Evolutionary conservation across 257 asterid genomes (phyloP).

Genomic region (Fraxinus excelsior): DNA sequence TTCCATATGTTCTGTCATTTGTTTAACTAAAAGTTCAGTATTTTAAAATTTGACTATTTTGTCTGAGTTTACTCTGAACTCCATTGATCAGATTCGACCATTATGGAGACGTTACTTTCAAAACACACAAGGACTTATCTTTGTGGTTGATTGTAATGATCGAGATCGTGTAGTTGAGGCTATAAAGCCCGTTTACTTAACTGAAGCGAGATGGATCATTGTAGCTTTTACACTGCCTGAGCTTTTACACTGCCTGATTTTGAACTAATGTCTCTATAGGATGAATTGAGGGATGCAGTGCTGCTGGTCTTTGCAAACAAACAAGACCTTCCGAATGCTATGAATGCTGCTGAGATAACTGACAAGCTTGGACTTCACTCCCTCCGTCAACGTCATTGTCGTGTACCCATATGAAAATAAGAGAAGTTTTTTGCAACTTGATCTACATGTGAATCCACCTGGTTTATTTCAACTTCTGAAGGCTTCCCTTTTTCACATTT

Average conservation of each 20-base stretch:
- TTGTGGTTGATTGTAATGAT: constrained; percentile 23
- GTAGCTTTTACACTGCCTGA: background rate
- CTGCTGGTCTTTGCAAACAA: constrained; percentile 55
- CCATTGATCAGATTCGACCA: constrained; percentile 16
- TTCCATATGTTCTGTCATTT: too few species aligned
- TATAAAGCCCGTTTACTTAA: background rate
- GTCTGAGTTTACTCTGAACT: constrained; percentile 4
- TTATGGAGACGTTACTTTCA: constrained; percentile 20
- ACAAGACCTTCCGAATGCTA: constrained; percentile 62
- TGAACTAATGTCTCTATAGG: constrained; percentile 28
- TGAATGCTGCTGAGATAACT: constrained; percentile 61
- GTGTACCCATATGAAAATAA: background rate
- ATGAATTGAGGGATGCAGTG: constrained; percentile 60
- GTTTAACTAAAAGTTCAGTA: background rate
- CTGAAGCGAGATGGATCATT: background rate
- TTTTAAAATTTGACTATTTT: background rate
- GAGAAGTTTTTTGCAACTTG: background rate
- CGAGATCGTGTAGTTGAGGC: constrained; percentile 5
- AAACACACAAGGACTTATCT: constrained; percentile 26
- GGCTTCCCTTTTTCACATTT: background rate
- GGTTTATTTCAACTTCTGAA: background rate
- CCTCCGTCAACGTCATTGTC: constrained; percentile 58
- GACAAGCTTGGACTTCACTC: constrained; percentile 64
- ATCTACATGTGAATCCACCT: background rate
- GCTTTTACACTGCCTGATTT: background rate